Conservation (phyloP, 139 green algal species). For the Chlorella sorokiniana region DNA sequence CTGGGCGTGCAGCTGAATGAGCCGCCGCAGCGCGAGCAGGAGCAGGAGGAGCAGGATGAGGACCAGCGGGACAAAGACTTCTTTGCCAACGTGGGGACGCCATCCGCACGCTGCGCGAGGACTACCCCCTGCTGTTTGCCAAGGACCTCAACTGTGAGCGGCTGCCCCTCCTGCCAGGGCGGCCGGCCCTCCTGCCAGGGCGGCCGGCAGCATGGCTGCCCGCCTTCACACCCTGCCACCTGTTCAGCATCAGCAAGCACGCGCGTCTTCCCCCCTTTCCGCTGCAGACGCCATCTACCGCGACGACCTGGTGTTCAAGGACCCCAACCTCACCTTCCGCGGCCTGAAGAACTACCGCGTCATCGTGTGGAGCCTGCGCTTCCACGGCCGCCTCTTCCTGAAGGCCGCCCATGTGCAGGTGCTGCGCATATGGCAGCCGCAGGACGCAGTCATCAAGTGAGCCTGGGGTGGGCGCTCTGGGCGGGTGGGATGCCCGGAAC, state of each 20-base stretch:
- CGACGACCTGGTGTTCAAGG: slow-evolving; percentile 91
- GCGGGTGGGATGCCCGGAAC: too few relatives aligned
- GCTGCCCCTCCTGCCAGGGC: not conserved
- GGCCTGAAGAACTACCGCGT: slow-evolving; percentile 90
- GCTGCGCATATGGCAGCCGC: slow-evolving; percentile 90
- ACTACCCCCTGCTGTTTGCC: slow-evolving; percentile 86
- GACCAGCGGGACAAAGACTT: slow-evolving; percentile 71
- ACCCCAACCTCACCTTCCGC: slow-evolving; percentile 81
- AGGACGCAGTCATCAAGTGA: slow-evolving; percentile 79
- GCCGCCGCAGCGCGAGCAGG: not conserved
- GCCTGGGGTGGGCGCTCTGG: too few relatives aligned
- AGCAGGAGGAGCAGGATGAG: not conserved
- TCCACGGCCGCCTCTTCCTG: slow-evolving; percentile 93
- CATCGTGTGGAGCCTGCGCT: slow-evolving; percentile 92
- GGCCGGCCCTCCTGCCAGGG: too few relatives aligned
- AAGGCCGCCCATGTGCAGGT: slow-evolving; percentile 83
- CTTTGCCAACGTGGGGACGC: slow-evolving; percentile 93
- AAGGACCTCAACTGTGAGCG: slow-evolving; percentile 86
- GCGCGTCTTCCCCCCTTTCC: not conserved
- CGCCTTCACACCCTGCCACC: not conserved
- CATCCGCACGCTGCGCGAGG: slow-evolving; percentile 87
- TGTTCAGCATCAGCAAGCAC: too few relatives aligned
- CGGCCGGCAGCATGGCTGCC: not conserved
- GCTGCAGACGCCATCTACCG: slow-evolving; percentile 83
- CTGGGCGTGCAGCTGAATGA: slow-evolving; percentile 1